Conservation (phyloP, 257 asterid species). For the Solanum lignicaule region DNA sequence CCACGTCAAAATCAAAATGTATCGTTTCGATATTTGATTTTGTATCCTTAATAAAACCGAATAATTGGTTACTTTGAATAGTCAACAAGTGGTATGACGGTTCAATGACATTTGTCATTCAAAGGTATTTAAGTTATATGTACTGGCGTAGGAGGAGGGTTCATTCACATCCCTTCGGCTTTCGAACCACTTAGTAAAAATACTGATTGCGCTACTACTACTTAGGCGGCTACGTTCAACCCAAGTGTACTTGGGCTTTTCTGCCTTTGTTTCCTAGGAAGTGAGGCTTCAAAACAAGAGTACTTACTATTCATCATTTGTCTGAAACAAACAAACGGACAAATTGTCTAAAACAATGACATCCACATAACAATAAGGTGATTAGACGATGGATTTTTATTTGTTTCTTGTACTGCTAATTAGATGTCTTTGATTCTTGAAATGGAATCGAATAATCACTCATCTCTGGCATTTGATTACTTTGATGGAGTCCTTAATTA, state of each 20-base stretch:
- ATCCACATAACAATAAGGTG: too few relatives aligned
- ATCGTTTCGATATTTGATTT: not conserved
- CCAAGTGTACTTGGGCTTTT: not conserved
- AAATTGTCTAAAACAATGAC: not conserved
- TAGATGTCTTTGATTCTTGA: not conserved
- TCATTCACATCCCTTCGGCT: not conserved
- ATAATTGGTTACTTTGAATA: not conserved
- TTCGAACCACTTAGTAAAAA: too few relatives aligned
- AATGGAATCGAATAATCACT: not conserved
- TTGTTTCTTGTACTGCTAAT: not conserved
- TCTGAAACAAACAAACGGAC: not conserved
- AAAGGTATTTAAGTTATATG: too few relatives aligned
- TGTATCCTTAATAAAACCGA: not conserved
- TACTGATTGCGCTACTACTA: not conserved
- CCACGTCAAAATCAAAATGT: not conserved
- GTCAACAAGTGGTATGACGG: not conserved
- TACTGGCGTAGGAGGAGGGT: not conserved
- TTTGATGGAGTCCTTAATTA: slow-evolving; percentile 42
- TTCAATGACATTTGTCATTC: not conserved
- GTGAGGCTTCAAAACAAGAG: not conserved
- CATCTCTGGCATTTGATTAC: slow-evolving; percentile 22
- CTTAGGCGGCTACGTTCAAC: not conserved
- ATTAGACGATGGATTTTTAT: not conserved
- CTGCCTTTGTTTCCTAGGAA: not conserved
- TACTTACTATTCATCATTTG: not conserved